Percentiles rank a stretch among this genome's conserved stretches.
These are phyloP conservation scores for Arabis alpina DNA, from an alignment of 345 rosid species.

Conservation along the genomic window DNA sequence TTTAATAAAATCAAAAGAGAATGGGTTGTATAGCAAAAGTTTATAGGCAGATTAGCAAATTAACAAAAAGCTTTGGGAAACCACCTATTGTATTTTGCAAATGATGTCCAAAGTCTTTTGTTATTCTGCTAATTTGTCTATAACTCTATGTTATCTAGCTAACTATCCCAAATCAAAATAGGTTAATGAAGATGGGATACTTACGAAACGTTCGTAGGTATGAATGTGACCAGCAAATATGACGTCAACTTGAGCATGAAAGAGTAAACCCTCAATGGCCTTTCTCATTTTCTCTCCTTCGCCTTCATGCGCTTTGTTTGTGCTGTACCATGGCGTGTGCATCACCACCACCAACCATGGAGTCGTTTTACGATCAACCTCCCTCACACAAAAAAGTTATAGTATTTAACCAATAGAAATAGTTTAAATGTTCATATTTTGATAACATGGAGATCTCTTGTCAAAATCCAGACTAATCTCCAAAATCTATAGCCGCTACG, in stretches of 20 bases:
- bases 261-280: conserved; percentile 70
- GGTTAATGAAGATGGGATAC: conserved; percentile 28
- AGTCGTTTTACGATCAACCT: conserved; percentile 61
- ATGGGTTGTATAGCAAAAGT: too few species aligned
- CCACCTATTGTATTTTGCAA: too few species aligned
- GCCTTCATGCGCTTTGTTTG: conserved; percentile 83
- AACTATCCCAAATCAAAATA: too few species aligned
- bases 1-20: too few species aligned
- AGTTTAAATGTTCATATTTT: background rate
- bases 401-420: background rate
- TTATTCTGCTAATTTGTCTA: too few species aligned
- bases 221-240: conserved; percentile 92
- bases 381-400: background rate
- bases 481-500: background rate
- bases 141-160: too few species aligned
- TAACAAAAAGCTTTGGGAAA: too few species aligned
- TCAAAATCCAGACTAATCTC: background rate
- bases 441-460: background rate
- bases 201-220: conserved; percentile 89
- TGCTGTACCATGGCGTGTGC: conserved; percentile 94
- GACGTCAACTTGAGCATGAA: conserved; percentile 66
- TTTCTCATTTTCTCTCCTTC: conserved; percentile 87
- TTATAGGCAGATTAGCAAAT: too few species aligned
- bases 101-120: too few species aligned
- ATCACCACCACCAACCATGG: conserved; percentile 79